Evolutionary conservation across 2,329 filamentous ascomycete genomes (phyloP).

Genomic region (Spiromastix sp.): DNA sequence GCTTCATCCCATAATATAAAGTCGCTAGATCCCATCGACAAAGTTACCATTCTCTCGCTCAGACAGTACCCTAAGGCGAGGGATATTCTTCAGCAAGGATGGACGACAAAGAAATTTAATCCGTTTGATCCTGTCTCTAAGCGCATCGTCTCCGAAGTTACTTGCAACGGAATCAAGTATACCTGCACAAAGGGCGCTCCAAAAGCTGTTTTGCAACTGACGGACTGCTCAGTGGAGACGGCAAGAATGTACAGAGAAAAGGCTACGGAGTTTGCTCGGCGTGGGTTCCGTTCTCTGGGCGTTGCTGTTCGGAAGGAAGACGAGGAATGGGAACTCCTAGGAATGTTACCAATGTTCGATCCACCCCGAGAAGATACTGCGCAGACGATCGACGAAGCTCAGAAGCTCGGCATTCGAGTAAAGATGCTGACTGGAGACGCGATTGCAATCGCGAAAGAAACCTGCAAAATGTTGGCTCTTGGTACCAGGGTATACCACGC

Average conservation of each 20-base stretch:
- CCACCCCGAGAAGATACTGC: constrained; percentile 84
- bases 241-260: constrained; percentile 85
- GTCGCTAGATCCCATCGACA: constrained; percentile 90
- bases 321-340: constrained; percentile 78
- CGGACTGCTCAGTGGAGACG: constrained; percentile 64
- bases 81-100: constrained; percentile 66
- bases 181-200: constrained; percentile 87
- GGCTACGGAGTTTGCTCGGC: constrained; percentile 80
- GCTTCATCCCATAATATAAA: constrained; percentile 91
- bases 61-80: constrained; percentile 76
- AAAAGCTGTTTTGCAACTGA: constrained; percentile 77
- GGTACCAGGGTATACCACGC: constrained; percentile 91
- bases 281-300: constrained; percentile 89
- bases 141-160: constrained; percentile 76
- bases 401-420: constrained; percentile 76
- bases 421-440: constrained; percentile 96
- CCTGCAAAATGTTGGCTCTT: constrained; percentile 79
- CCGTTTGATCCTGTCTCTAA: constrained; percentile 91
- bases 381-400: constrained; percentile 82
- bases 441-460: constrained; percentile 85
- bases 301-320: constrained; percentile 81
- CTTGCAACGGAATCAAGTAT: constrained; percentile 71
- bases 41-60: constrained; percentile 82
- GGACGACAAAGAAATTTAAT: constrained; percentile 73
- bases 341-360: constrained; percentile 90